phyloP scores from a whole-genome alignment of 441 rosid genomes.

The Cnidoscolus chayamansa region DNA sequence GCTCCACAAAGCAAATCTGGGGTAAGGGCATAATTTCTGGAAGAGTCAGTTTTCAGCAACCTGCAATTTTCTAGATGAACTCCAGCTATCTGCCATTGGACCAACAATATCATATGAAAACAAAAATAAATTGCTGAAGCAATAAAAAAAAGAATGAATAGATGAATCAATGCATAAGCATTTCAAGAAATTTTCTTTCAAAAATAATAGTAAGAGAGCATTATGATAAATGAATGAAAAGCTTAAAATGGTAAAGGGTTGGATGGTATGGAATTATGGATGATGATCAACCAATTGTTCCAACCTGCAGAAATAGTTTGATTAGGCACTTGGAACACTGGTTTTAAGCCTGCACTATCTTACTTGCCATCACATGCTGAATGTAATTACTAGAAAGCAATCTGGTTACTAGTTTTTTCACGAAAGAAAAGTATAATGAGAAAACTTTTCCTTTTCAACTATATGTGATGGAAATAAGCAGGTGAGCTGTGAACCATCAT shows the following conservation, averaged over 20 bases:
- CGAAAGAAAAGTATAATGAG: neutral
- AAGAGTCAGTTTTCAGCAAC: constrained; percentile 58
- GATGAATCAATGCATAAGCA: neutral
- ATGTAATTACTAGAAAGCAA: neutral
- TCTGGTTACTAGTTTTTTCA: neutral
- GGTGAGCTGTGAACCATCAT: no score
- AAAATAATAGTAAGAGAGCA: neutral
- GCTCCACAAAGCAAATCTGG: constrained; percentile 52
- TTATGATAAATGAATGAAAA: neutral
- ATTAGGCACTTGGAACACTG: neutral
- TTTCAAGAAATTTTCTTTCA: neutral
- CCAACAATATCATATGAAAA: constrained; percentile 8
- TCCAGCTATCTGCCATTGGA: constrained; percentile 63
- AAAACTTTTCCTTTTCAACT: neutral
- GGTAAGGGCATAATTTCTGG: constrained; percentile 58
- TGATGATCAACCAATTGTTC: neutral
- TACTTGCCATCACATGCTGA: neutral
- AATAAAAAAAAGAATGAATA: neutral
- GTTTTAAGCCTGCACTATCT: neutral
- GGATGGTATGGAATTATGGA: neutral
- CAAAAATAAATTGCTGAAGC: neutral
- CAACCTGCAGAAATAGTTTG: neutral
- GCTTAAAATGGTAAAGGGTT: neutral
- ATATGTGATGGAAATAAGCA: no score
- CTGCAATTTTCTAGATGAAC: constrained; percentile 66